phyloP scores from a whole-genome alignment of 768 basidiomycete genomes.

The Pleurotus eryngii region DNA sequence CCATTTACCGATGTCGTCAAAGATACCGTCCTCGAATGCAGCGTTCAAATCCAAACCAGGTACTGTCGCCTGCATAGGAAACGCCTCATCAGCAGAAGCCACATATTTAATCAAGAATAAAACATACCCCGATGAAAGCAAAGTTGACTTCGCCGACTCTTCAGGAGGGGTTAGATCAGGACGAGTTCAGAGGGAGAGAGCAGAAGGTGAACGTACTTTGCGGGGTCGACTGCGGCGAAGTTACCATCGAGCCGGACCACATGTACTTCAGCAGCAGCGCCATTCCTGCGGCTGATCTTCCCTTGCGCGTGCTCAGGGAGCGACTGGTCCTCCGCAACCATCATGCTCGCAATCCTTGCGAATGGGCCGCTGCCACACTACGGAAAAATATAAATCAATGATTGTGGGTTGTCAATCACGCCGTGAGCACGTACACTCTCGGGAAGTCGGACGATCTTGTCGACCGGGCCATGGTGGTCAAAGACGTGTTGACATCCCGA shows the following conservation, averaged over 20 bases:
- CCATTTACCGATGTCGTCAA: conserved; percentile 1
- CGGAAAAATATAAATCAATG: conserved; percentile 16
- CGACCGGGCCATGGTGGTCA: conserved; percentile 32
- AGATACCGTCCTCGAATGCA: conserved; percentile 1
- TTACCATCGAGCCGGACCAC: conserved; percentile 30
- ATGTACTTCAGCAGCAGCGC: conserved; percentile 22
- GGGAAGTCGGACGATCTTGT: conserved; percentile 53
- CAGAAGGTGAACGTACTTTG: conserved; percentile 8
- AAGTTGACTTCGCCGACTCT: conserved; percentile 3
- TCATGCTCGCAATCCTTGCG: conserved; percentile 29
- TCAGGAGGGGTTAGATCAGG: background rate
- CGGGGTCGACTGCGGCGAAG: conserved; percentile 24
- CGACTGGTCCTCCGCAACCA: conserved; percentile 34
- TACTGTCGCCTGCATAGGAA: background rate
- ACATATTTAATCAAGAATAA: background rate
- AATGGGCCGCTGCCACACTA: conserved; percentile 15
- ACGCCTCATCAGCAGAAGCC: background rate
- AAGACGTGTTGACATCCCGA: conserved; percentile 38
- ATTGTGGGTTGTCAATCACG: background rate
- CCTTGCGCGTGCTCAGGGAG: conserved; percentile 22
- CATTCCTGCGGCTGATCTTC: conserved; percentile 22
- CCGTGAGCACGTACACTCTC: conserved; percentile 35
- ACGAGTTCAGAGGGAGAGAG: background rate
- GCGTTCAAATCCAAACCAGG: background rate
- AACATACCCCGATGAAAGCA: background rate